phyloP scores from a whole-genome alignment of 805 yeast species.

The Lipomyces starkeyi region DNA sequence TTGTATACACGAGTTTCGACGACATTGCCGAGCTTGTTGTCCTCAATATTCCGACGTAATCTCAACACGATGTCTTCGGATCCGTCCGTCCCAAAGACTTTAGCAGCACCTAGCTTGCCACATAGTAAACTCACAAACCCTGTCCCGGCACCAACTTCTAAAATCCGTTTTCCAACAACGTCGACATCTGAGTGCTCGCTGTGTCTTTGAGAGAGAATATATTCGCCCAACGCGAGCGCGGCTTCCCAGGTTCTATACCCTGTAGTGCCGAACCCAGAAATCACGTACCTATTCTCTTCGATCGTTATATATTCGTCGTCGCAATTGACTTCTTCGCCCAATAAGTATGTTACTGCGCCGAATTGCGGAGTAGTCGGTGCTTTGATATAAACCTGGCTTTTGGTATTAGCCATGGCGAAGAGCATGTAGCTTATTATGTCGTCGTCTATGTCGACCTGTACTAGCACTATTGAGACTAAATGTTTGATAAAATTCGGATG shows the following conservation, averaged over 20 bases:
- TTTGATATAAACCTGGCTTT: background rate
- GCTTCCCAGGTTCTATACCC: conserved; percentile 97
- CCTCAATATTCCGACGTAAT: conserved; percentile 27
- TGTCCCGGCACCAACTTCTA: conserved; percentile 91
- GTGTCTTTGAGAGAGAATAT: conserved; percentile 44
- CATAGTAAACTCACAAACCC: conserved; percentile 69
- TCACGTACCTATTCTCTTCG: conserved; percentile 40
- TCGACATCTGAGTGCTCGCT: background rate
- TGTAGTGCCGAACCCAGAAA: conserved; percentile 67
- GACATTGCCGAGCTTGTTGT: conserved; percentile 51
- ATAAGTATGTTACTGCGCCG: conserved; percentile 25
- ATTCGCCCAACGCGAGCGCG: conserved; percentile 67
- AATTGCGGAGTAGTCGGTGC: conserved; percentile 7
- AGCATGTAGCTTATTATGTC: background rate
- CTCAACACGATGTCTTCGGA: conserved; percentile 60
- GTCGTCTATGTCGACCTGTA: background rate
- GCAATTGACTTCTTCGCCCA: background rate
- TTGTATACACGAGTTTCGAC: conserved; percentile 42
- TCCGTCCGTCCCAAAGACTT: conserved; percentile 69
- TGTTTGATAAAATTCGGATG: background rate
- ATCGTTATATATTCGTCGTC: conserved; percentile 27
- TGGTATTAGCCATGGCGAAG: background rate
- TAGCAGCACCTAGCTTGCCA: conserved; percentile 38
- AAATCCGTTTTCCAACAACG: conserved; percentile 45
- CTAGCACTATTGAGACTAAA: background rate